Evolutionary conservation across 140 eudicot genomes (phyloP), one percentile per base, ranked within the genome.

Genomic region (Senecio squalidus): DNA sequence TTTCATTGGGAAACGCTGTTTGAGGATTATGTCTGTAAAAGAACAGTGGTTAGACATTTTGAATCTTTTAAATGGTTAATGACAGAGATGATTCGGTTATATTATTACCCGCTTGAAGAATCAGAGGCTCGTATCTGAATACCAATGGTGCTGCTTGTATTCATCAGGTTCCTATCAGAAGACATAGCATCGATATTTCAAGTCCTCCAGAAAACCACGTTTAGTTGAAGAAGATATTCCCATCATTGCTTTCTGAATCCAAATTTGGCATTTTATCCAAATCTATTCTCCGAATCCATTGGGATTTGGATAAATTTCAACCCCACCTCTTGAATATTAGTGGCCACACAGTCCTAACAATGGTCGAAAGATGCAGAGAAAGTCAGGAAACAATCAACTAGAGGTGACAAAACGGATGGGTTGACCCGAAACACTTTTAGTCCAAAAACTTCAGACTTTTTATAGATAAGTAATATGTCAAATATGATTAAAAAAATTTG

Each of bases 21-120:
- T 72, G 80, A 44, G 58, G 58, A 59, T 69, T 79, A 58, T 68
- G 74, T 80, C 98, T 86, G 69, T 50, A 55, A 40, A 51, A 20
- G 11, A 43, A 82, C 2, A 22, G 13, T 39, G 15, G 36, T 66
- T 55, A 27, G 21, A 22, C 14, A 68, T 54, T 29, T 20, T 2
- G 66, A 69, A 36, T 22, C 23, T 23, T 47, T 63, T 18, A 26
- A 15, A 45, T 17, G 45, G 60, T 21, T 46, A 44, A 49, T 22
- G 22, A 39, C 43, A 47, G 54, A 36, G 43, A 36, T 36, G 43
- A 6, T 11, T 48, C 16, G 28, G 50, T 10, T 30, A 39, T 49
- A 28, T 18, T 20, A 62, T 69, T 70, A 85, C 95, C 95, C 54
- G 78, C 55, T 79, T 62, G 81, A 47, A 22, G 74, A 70, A 63